Conservation (phyloP, 768 basidiomycete species). For the Leccinellum rugosiceps region DNA sequence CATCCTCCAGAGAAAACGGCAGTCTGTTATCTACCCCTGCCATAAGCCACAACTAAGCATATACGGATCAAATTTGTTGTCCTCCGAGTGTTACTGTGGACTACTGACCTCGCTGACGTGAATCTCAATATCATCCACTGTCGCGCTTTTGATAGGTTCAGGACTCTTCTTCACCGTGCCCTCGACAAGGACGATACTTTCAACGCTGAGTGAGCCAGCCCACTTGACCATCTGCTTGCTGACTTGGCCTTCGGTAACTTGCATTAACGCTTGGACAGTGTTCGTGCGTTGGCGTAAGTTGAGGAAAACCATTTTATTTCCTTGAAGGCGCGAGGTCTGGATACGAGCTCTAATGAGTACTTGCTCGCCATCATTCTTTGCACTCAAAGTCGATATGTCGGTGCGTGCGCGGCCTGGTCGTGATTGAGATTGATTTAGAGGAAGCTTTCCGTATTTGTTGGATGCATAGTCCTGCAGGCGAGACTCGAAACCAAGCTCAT, state of each 20-base stretch:
- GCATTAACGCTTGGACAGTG: constrained; percentile 83
- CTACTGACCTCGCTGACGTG: constrained; percentile 70
- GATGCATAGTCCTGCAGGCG: constrained; percentile 64
- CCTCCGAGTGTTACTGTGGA: not conserved
- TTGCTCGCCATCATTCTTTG: constrained; percentile 61
- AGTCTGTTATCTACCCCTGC: constrained; percentile 76
- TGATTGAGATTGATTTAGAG: constrained; percentile 88
- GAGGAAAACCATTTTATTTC: constrained; percentile 94
- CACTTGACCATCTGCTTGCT: constrained; percentile 99
- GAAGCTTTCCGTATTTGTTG: constrained; percentile 82
- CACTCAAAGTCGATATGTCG: constrained; percentile 62
- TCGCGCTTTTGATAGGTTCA: constrained; percentile 89
- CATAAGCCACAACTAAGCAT: constrained; percentile 68
- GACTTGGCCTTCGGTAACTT: constrained; percentile 67
- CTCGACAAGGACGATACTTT: constrained; percentile 90
- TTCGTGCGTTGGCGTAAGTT: constrained; percentile 84
- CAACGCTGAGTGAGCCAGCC: constrained; percentile 70
- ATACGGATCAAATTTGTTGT: not conserved
- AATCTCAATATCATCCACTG: constrained; percentile 83
- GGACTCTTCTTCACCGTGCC: constrained; percentile 76
- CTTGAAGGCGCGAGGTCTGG: constrained; percentile 88
- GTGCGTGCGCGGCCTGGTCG: constrained; percentile 59
- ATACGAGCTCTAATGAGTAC: constrained; percentile 88
- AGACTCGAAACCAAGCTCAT: constrained; percentile 16
- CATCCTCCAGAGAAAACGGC: constrained; percentile 93